phyloP scores from a whole-genome alignment of 176 grass and related monocot genomes.

The Raddia guianensis region DNA sequence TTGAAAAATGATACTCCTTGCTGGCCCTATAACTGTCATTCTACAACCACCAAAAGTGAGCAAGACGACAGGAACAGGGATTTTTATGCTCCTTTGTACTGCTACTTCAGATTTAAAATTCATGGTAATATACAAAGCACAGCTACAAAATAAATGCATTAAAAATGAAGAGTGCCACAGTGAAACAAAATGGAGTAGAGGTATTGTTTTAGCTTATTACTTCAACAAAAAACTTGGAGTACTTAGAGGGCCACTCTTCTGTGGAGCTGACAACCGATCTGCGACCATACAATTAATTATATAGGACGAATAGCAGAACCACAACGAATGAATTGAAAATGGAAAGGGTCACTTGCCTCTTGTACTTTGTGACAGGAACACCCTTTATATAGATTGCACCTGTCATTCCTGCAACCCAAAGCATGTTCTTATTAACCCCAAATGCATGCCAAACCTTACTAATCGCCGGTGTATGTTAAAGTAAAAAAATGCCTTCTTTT shows the following conservation, averaged over 20 bases:
- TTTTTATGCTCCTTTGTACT: not conserved
- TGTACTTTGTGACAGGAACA: slow-evolving; percentile 81
- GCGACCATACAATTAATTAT: slow-evolving; percentile 11
- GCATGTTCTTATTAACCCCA: slow-evolving; percentile 8
- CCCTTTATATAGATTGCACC: slow-evolving; percentile 88
- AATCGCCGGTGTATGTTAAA: too few relatives aligned
- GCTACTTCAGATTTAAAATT: not conserved
- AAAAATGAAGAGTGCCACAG: not conserved
- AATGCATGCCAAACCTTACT: not conserved
- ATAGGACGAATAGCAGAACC: not conserved
- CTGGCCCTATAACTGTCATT: not conserved
- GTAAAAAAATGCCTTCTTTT: not conserved
- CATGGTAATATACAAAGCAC: not conserved
- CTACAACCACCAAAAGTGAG: not conserved
- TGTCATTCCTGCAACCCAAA: slow-evolving; percentile 63
- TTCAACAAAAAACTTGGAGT: slow-evolving; percentile 87
- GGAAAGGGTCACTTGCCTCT: slow-evolving; percentile 47
- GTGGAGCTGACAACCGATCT: slow-evolving; percentile 63
- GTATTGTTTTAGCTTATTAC: slow-evolving; percentile 31
- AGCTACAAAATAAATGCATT: not conserved
- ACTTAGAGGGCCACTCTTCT: slow-evolving; percentile 95
- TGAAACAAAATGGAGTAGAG: not conserved
- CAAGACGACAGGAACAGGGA: not conserved
- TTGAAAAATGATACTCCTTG: not conserved
- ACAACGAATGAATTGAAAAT: not conserved